phyloP scores from a whole-genome alignment of 805 yeast species.

The Jamesozyma piceae region DNA sequence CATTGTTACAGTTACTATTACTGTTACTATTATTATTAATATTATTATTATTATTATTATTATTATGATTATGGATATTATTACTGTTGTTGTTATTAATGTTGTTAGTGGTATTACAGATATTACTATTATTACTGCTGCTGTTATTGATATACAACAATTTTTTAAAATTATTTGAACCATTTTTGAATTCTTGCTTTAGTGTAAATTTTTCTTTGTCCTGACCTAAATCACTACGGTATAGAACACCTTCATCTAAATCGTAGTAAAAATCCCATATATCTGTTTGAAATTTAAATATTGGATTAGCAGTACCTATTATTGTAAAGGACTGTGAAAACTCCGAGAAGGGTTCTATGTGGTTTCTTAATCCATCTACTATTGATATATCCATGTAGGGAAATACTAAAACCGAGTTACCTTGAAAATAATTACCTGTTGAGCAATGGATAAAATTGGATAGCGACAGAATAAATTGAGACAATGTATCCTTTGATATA shows the following conservation, averaged over 20 bases:
- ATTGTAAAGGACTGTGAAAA: constrained; percentile 28
- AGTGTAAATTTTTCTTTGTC: constrained; percentile 1
- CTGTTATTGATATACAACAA: constrained; percentile 2
- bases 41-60: not conserved
- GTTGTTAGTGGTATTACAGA: not conserved
- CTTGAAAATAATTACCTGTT: constrained; percentile 32
- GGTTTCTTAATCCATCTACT: constrained; percentile 36
- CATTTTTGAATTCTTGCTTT: constrained; percentile 9
- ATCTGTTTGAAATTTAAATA: constrained; percentile 44
- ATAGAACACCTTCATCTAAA: constrained; percentile 42
- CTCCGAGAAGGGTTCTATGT: constrained; percentile 26
- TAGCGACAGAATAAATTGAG: constrained; percentile 34
- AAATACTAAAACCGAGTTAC: constrained; percentile 35
- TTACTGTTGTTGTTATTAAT: not conserved
- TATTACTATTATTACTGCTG: not conserved
- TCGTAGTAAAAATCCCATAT: constrained; percentile 58
- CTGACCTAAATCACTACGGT: constrained; percentile 4
- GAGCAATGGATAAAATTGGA: constrained; percentile 31
- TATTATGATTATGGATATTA: not conserved
- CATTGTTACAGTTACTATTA: not conserved
- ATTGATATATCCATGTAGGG: constrained; percentile 58
- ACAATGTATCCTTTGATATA: constrained; percentile 35
- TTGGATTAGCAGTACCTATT: constrained; percentile 62
- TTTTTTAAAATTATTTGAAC: constrained; percentile 9
- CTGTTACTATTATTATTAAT: not conserved